A percentile compares a stretch with the other conserved stretches of the same genome.
Conservation (phyloP, 108 stramenopile genomes). For the Skeletonema costatum region DNA sequence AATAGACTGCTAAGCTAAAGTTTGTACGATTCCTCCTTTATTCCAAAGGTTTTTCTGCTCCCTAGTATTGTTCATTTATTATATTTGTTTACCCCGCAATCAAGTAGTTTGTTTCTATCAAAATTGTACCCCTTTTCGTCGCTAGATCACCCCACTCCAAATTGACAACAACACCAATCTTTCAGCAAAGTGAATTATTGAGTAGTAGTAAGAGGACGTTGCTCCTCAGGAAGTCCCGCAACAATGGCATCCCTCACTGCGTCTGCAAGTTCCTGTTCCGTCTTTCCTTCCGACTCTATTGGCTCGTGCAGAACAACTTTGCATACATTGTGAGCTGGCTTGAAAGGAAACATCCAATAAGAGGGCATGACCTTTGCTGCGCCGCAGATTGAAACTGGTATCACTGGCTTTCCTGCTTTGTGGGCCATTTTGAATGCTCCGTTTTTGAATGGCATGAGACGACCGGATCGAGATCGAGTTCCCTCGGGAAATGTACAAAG, state of each 20-base stretch:
- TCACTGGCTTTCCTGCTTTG: constrained; percentile 79
- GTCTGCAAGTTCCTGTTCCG: constrained; percentile 78
- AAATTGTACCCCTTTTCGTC: background rate
- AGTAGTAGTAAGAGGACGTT: constrained; percentile 45
- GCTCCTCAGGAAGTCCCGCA: constrained; percentile 74
- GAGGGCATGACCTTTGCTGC: constrained; percentile 70
- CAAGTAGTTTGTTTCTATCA: background rate
- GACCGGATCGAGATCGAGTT: constrained; percentile 73
- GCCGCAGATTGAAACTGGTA: constrained; percentile 80
- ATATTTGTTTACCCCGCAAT: background rate
- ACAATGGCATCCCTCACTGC: constrained; percentile 74
- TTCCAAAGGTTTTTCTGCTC: background rate
- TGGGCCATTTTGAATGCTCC: constrained; percentile 93
- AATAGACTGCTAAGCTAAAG: background rate
- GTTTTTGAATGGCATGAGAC: constrained; percentile 81
- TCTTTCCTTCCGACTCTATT: constrained; percentile 73
- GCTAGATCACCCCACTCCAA: background rate
- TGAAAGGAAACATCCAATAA: constrained; percentile 83
- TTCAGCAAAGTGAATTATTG: constrained; percentile 1
- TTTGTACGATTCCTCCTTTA: background rate
- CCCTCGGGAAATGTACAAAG: constrained; percentile 90
- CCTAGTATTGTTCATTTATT: no score
- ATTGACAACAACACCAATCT: background rate
- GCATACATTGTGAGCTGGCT: constrained; percentile 47
- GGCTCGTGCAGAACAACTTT: constrained; percentile 82